Evolutionary conservation across 176 grass and related monocot species (phyloP), one percentile per base, ranked within the genome.

Genomic region (Carex kokanica): DNA sequence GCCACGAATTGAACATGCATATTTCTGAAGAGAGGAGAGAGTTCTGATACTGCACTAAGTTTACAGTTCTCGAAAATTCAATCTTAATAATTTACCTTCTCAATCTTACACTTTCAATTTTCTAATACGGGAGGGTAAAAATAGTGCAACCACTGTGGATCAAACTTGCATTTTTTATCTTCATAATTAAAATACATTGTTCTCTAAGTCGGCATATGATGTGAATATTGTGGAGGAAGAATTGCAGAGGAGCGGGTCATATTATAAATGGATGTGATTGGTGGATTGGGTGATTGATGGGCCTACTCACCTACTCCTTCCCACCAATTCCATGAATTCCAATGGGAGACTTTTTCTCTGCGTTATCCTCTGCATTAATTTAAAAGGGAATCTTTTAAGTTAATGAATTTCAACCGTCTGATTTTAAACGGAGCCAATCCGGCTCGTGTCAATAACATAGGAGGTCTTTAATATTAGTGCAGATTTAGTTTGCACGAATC

Each of bases 221-320:
- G 73, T 78, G 9, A 55, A 9, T 34, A 60, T 53, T 66, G 8
- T 25, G 23, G 58, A 63, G 17, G 24, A 16, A 16, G 0, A 47
- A 82, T 67, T 52, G n/a, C 14, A 82, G 60, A 64, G 60, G 38
- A 62, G 17, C 1, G 4, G 3, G 18, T 17, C 5, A 25, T 6
- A 49, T 36, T n/a, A 8, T 1, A 79, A 17, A 79, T 53, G 75
- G 55, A 81, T 16, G 60, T 14, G 55, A 65, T 82, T 45, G n/a
- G 79, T 82, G 79, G 79, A 41, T 51, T 81, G 38, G 60, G 61
- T 54, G 62, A 45, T 66, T 64, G 80, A 64, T 61, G 80, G 58
- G 3, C 32, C 80, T 5, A 65, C 59, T 82, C 21, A 82, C 61
- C 80, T 18, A 53, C 79, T 81, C 27, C 36, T 15, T 67, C 56